Conservation (phyloP, 345 rosid genomes). For the Dovyalis caffra region DNA sequence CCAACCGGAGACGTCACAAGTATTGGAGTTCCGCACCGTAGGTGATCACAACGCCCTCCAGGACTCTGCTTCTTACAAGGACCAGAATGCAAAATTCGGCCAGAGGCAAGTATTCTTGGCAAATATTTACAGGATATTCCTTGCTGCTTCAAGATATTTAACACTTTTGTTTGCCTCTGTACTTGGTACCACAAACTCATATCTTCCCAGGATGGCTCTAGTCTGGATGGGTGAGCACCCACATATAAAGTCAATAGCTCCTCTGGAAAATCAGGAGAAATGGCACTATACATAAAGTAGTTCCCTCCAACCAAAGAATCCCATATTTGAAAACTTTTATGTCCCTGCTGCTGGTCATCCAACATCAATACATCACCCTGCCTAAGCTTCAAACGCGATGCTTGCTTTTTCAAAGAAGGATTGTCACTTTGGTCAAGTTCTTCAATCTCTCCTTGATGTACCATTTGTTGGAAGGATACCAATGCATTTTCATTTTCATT, state of each 20-base stretch:
- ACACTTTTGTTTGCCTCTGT: conserved; percentile 64
- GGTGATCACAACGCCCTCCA: conserved; percentile 56
- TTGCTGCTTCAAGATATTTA: conserved; percentile 52
- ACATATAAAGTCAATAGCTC: conserved; percentile 45
- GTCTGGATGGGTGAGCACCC: conserved; percentile 57
- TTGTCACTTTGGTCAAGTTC: conserved; percentile 35
- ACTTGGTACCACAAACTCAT: conserved; percentile 71
- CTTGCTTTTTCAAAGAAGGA: conserved; percentile 25
- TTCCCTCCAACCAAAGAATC: conserved; percentile 46
- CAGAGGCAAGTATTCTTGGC: conserved; percentile 54
- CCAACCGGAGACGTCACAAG: conserved; percentile 59
- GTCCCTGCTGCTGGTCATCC: conserved; percentile 48
- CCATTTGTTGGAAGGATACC: conserved; percentile 31
- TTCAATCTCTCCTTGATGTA: conserved; percentile 46
- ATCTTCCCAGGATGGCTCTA: conserved; percentile 68
- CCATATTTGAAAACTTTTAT: conserved; percentile 46
- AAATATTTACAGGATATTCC: conserved; percentile 45
- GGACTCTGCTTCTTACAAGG: conserved; percentile 43
- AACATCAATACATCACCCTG: conserved; percentile 45
- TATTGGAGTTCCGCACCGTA: conserved; percentile 64
- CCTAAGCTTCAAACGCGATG: conserved; percentile 35
- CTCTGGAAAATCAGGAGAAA: conserved; percentile 34
- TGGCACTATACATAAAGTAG: conserved; percentile 40
- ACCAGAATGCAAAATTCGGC: conserved; percentile 55
- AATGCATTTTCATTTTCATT: conserved; percentile 36